Evolutionary conservation across 768 basidiomycete species (phyloP).

Genomic region (Erythrobasidium yunnanense): DNA sequence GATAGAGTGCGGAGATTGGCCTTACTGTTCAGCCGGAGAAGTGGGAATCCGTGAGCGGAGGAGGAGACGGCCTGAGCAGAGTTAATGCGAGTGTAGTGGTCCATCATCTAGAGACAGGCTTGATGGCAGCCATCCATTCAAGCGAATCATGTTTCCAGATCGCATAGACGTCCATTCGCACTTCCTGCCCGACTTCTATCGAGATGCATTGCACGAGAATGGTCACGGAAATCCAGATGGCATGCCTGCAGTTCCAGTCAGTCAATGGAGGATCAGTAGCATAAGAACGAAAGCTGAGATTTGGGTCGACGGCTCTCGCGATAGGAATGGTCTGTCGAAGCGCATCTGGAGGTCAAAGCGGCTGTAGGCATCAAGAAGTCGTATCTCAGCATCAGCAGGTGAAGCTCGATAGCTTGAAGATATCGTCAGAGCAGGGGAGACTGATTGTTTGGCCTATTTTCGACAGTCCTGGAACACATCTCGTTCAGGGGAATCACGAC

Average conservation of each 20-base stretch:
- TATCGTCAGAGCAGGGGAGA: background rate
- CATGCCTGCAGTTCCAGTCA: conserved; percentile 11
- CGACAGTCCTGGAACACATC: background rate
- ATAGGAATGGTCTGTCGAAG: background rate
- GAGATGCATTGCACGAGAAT: background rate
- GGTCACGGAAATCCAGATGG: conserved; percentile 3
- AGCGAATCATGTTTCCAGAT: background rate
- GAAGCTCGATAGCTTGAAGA: background rate
- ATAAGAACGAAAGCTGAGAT: background rate
- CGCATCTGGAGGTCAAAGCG: background rate
- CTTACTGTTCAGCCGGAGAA: too few relatives aligned
- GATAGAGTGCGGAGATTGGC: too few relatives aligned
- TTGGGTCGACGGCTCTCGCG: background rate
- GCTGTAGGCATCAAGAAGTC: conserved; percentile 6
- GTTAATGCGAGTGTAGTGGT: too few relatives aligned
- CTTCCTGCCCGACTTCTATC: background rate
- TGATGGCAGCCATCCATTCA: too few relatives aligned
- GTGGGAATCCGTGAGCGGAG: too few relatives aligned
- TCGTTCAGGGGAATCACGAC: background rate
- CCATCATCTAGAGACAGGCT: too few relatives aligned
- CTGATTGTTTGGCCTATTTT: background rate
- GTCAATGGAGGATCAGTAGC: background rate
- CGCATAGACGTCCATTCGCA: conserved; percentile 8
- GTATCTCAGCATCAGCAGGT: conserved; percentile 5
- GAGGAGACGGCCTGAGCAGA: too few relatives aligned